Evolutionary conservation across 805 yeast species (phyloP), one percentile per base, ranked within the genome.

Genomic region (Yarrowia hollandica): DNA sequence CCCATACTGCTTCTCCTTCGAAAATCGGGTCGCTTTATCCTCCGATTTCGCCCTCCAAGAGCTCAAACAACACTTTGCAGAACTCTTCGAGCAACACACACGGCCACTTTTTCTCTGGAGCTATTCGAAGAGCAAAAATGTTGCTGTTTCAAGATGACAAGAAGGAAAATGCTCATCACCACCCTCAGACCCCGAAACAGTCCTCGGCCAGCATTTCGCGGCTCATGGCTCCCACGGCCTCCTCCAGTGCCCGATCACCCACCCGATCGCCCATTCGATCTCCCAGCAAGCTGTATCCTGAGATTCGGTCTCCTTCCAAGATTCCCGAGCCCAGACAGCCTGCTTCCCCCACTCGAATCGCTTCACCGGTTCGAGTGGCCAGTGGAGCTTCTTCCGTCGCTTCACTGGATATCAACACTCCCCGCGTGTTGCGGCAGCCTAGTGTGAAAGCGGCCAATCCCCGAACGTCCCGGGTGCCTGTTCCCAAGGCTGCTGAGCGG

Each of bases 211-310:
- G 25, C 21, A 35, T 52, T 18, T 52, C 58, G 1, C 31, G 58
- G 28, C 44, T 52, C 18, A 52, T 52, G 58, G 58, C 58, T 5
- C 58, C 58, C 5, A 52, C 58, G 4, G 58, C 58, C 3, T 52
- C 58, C 1, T 35, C 44, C 2, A 23, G 26, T 6, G 58, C 58
- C 14, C 31, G 35, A 5, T 44, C 54, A 4, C 54, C 54, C 1
- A 15, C 26, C 11, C 15, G 48, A 25, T 16, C 57, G 5, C 26
- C 55, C 5, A 21, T 8, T 1, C 7, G n/a, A 16, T 33, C 59
- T 0, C 59, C 48, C 23, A 39, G 31, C 19, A 38, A 25, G 25
- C 58, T 37, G 25, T 37, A 52, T 10, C 42, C 58, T 19, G 44
- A 25, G 42, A 52, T 52, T 35, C 58, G 58, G 11, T 52, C 58